phyloP scores from a whole-genome alignment of 345 rosid species.

The Aethionema arabicum region DNA sequence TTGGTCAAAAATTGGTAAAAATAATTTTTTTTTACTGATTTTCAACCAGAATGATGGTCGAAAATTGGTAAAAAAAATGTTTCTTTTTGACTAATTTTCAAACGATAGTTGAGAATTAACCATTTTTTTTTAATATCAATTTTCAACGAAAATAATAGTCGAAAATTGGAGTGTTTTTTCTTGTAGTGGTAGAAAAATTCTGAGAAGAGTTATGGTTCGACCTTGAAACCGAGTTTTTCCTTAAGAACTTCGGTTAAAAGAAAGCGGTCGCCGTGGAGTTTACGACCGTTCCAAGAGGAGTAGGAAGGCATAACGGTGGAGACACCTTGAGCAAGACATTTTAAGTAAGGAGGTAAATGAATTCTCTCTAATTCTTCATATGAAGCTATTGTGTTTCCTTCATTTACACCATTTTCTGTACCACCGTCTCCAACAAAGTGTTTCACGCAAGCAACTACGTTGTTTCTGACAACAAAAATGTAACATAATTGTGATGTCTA shows the following conservation, averaged over 20 bases:
- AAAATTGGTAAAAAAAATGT: too few species aligned
- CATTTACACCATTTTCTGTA: conserved; percentile 63
- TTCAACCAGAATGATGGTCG: too few species aligned
- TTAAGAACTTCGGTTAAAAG: conserved; percentile 72
- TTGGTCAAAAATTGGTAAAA: too few species aligned
- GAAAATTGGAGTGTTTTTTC: too few species aligned
- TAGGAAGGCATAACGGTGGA: conserved; percentile 80
- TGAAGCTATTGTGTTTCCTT: conserved; percentile 61
- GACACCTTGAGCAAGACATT: conserved; percentile 70
- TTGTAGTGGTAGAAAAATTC: too few species aligned
- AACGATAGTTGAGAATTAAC: too few species aligned
- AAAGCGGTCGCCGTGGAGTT: conserved; percentile 60
- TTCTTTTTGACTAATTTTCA: too few species aligned
- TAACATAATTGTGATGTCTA: background rate
- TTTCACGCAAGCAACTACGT: conserved; percentile 81
- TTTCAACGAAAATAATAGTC: too few species aligned
- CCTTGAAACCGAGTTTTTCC: conserved; percentile 72
- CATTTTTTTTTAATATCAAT: too few species aligned
- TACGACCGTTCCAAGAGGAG: conserved; percentile 76
- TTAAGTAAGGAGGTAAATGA: conserved; percentile 74
- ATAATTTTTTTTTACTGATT: too few species aligned
- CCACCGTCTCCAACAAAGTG: conserved; percentile 97
- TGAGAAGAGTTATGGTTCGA: background rate
- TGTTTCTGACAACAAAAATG: conserved; percentile 41
- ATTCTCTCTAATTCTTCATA: conserved; percentile 67